phyloP scores from a whole-genome alignment of 2,329 filamentous ascomycete species.

The Talaromyces sp. region DNA sequence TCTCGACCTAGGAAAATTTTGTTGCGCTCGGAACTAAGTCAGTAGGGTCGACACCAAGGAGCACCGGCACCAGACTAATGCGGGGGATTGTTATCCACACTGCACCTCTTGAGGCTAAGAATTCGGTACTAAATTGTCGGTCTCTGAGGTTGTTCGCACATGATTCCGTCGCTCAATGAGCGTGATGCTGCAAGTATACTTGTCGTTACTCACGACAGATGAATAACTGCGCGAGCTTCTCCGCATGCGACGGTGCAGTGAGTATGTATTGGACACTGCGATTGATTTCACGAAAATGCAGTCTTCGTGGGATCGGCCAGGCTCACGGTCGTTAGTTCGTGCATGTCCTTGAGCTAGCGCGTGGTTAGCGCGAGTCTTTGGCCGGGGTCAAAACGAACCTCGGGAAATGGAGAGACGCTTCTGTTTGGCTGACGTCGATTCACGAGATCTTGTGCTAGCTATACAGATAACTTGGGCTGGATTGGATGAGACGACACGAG shows the following conservation, averaged over 20 bases:
- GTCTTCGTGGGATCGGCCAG: background rate
- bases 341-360: background rate
- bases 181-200: background rate
- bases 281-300: background rate
- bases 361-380: background rate
- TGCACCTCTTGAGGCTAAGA: background rate
- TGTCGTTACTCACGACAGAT: background rate
- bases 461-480: background rate
- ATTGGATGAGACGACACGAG: slow-evolving; percentile 1
- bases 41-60: background rate
- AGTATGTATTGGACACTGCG: background rate
- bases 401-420: background rate
- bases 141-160: background rate
- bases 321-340: background rate
- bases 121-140: background rate
- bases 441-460: background rate
- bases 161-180: background rate
- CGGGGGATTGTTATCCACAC: slow-evolving; percentile 3
- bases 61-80: slow-evolving; percentile 4
- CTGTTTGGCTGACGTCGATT: background rate
- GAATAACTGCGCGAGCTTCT: background rate
- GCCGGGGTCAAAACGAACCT: slow-evolving; percentile 11
- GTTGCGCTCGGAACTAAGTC: background rate
- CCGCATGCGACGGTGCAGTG: background rate
- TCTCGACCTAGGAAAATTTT: background rate